phyloP scores from a whole-genome alignment of 2,329 filamentous ascomycete genomes.

The Fusarium buxicola region DNA sequence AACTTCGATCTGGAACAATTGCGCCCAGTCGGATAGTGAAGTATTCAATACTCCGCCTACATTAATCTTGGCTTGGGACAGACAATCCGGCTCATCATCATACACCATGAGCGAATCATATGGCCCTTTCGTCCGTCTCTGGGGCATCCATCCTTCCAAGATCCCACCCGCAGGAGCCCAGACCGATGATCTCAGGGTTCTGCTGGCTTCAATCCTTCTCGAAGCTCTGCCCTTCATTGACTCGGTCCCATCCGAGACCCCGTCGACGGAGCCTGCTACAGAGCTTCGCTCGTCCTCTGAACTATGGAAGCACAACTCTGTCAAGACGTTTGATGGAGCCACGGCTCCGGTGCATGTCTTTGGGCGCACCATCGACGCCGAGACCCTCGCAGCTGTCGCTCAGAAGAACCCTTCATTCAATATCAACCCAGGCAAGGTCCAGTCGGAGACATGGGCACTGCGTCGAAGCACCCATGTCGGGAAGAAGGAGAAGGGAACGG shows the following conservation, averaged over 20 bases:
- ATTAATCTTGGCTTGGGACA: slow-evolving; percentile 7
- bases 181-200: slow-evolving; percentile 58
- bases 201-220: slow-evolving; percentile 65
- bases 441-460: slow-evolving; percentile 71
- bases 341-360: slow-evolving; percentile 64
- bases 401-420: slow-evolving; percentile 48
- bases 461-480: slow-evolving; percentile 72
- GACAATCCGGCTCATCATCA: not conserved
- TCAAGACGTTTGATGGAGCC: slow-evolving; percentile 62
- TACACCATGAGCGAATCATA: slow-evolving; percentile 40
- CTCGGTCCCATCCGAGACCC: slow-evolving; percentile 58
- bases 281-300: slow-evolving; percentile 31
- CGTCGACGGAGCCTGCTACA: slow-evolving; percentile 32
- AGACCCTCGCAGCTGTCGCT: slow-evolving; percentile 56
- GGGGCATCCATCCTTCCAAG: slow-evolving; percentile 61
- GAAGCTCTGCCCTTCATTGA: slow-evolving; percentile 71
- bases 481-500: slow-evolving; percentile 62
- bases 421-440: slow-evolving; percentile 33
- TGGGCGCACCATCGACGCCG: slow-evolving; percentile 60
- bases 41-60: slow-evolving; percentile 4
- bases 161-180: slow-evolving; percentile 58
- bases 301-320: slow-evolving; percentile 63
- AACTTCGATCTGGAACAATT: not conserved
- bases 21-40: not conserved
- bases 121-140: slow-evolving; percentile 65